Conservation (phyloP, 2,329 filamentous ascomycete species). For the Pseudogymnoascus verrucosus region DNA sequence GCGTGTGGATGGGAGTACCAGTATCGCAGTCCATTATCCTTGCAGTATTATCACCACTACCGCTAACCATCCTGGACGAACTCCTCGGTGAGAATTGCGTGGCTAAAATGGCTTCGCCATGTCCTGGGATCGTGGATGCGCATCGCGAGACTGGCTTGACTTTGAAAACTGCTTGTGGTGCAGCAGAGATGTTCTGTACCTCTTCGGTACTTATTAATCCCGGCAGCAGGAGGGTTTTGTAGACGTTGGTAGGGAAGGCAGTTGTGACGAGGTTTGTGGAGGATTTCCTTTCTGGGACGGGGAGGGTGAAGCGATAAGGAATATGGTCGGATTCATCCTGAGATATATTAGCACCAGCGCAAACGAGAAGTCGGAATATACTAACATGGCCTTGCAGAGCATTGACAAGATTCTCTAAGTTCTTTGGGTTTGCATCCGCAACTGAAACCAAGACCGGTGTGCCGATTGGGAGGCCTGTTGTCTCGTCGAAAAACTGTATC, state of each 20-base stretch:
- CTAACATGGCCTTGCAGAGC: constrained; percentile 66
- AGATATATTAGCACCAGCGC: not conserved
- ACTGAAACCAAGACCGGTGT: constrained; percentile 63
- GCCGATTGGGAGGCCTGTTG: constrained; percentile 65
- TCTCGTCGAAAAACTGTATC: constrained; percentile 79
- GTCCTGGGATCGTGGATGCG: constrained; percentile 79
- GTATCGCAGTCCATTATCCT: constrained; percentile 94
- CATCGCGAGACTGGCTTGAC: constrained; percentile 89
- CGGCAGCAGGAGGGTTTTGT: constrained; percentile 39
- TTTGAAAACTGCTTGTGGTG: constrained; percentile 86
- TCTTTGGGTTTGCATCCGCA: constrained; percentile 78
- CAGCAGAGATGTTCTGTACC: constrained; percentile 44
- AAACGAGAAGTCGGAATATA: constrained; percentile 5
- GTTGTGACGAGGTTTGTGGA: constrained; percentile 31
- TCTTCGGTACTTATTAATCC: constrained; percentile 28
- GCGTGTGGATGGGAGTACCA: constrained; percentile 75
- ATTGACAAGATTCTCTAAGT: constrained; percentile 80
- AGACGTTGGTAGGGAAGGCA: constrained; percentile 30
- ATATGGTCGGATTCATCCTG: constrained; percentile 52
- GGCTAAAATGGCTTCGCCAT: constrained; percentile 83
- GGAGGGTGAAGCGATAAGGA: constrained; percentile 56
- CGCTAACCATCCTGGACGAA: constrained; percentile 73
- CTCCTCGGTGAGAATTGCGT: constrained; percentile 76
- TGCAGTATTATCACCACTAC: constrained; percentile 84
- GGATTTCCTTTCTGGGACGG: constrained; percentile 34